These are phyloP conservation scores for Pleurotus eryngii DNA, from an alignment of 768 basidiomycete genomes.

Conservation along the genomic window DNA sequence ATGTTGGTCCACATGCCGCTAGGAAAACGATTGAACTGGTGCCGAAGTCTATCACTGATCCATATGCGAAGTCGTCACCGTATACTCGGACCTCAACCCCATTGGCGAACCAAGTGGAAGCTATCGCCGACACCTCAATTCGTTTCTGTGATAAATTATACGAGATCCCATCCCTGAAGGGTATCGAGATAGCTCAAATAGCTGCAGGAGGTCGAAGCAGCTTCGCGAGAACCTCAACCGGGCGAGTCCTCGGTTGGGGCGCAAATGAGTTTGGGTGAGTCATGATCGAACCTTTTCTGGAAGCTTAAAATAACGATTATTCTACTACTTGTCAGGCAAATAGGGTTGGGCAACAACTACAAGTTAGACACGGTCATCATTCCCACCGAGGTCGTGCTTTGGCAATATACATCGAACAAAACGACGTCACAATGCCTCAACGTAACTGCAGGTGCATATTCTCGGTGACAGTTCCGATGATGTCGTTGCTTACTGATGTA, in stretches of 20 bases:
- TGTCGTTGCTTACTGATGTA: not conserved
- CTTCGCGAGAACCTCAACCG: slow-evolving; percentile 63
- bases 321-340: slow-evolving; percentile 48
- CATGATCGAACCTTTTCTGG: not conserved
- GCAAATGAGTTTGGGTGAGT: slow-evolving; percentile 82
- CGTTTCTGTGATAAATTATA: slow-evolving; percentile 68
- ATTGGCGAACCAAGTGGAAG: slow-evolving; percentile 28
- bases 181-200: slow-evolving; percentile 62
- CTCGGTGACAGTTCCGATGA: not conserved
- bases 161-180: slow-evolving; percentile 72
- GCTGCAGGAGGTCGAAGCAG: slow-evolving; percentile 72
- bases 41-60: slow-evolving; percentile 53
- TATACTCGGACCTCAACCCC: slow-evolving; percentile 29
- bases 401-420: slow-evolving; percentile 48
- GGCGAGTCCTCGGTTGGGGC: slow-evolving; percentile 84
- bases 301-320: not conserved
- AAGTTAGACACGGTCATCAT: slow-evolving; percentile 67
- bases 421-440: slow-evolving; percentile 59
- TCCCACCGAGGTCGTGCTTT: slow-evolving; percentile 82
- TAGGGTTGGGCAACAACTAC: slow-evolving; percentile 69
- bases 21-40: slow-evolving; percentile 50
- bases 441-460: slow-evolving; percentile 54
- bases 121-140: slow-evolving; percentile 40
- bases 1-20: slow-evolving; percentile 10
- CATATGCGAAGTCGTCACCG: slow-evolving; percentile 44